These are phyloP conservation scores for Terfezia claveryi DNA, from an alignment of 495 filamentous ascomycete species.

Conservation along the genomic window DNA sequence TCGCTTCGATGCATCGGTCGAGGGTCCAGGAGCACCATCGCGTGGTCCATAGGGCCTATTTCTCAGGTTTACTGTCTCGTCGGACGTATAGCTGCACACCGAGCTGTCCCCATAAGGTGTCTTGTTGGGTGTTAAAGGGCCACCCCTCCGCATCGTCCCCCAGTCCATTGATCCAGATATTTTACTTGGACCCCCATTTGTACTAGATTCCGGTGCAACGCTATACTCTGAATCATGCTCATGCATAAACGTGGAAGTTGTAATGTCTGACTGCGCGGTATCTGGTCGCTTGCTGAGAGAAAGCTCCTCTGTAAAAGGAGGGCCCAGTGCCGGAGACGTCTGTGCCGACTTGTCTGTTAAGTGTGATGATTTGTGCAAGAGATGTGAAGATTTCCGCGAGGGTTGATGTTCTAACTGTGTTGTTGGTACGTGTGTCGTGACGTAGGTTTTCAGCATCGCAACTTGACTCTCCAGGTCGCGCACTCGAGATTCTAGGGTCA, in stretches of 20 bases:
- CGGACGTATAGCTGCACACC: too few species aligned
- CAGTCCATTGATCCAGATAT: not conserved
- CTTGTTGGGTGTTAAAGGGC: not conserved
- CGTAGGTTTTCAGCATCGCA: not conserved
- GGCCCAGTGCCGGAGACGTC: too few species aligned
- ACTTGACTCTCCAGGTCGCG: constrained; percentile 12
- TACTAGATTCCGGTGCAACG: constrained; percentile 9
- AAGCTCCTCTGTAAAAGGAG: constrained; percentile 5
- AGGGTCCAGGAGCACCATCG: too few species aligned
- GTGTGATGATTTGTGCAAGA: too few species aligned
- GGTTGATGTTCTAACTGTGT: too few species aligned
- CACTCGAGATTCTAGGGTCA: not conserved
- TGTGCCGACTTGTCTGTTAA: too few species aligned
- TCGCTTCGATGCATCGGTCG: too few species aligned
- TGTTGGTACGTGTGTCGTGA: too few species aligned
- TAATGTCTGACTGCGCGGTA: not conserved
- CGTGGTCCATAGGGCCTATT: too few species aligned
- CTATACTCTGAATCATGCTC: constrained; percentile 4
- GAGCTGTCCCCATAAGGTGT: too few species aligned
- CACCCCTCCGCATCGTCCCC: constrained; percentile 9
- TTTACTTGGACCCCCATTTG: not conserved
- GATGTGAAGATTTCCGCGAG: too few species aligned
- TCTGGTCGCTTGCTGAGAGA: constrained; percentile 10
- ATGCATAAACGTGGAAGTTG: constrained; percentile 3
- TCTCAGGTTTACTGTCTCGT: too few species aligned